These are phyloP conservation scores for Daedalea quercina DNA, from an alignment of 768 basidiomycete genomes.

Conservation along the genomic window DNA sequence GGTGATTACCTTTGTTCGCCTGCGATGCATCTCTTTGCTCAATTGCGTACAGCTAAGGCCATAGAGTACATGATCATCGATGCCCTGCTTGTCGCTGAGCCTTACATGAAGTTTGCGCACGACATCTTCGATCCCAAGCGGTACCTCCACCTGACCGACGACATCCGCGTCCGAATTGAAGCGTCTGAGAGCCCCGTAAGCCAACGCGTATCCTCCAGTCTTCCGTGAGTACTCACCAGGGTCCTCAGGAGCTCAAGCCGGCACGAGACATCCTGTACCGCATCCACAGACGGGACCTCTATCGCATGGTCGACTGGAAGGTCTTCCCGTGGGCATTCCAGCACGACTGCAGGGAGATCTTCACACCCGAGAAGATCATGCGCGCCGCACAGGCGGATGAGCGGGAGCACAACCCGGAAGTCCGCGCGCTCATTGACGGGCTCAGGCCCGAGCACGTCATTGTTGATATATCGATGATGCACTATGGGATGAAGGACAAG, in stretches of 20 bases:
- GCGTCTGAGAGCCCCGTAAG: constrained; percentile 43
- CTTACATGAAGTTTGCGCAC: constrained; percentile 51
- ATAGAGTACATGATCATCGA: constrained; percentile 87
- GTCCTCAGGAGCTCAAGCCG: constrained; percentile 45
- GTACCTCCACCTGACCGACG: constrained; percentile 63
- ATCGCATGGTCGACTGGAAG: constrained; percentile 64
- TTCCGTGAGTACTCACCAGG: neutral
- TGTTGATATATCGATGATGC: constrained; percentile 59
- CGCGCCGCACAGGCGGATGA: constrained; percentile 19
- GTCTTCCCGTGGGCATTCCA: constrained; percentile 32
- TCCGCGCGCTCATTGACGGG: constrained; percentile 22
- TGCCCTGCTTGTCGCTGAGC: constrained; percentile 63
- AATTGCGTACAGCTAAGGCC: constrained; percentile 47
- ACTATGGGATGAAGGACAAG: constrained; percentile 67
- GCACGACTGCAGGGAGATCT: constrained; percentile 16
- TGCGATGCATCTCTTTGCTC: neutral
- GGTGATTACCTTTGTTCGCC: constrained; percentile 25
- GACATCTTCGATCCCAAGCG: constrained; percentile 49
- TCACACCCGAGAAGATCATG: constrained; percentile 33
- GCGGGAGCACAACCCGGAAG: constrained; percentile 1
- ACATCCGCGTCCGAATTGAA: constrained; percentile 57
- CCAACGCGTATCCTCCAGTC: neutral
- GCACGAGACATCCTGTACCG: constrained; percentile 58
- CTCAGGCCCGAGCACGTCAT: constrained; percentile 48
- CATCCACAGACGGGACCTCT: constrained; percentile 57